A percentile compares a stretch with the other conserved stretches of the same genome.
These are phyloP conservation scores for Blastobotrys robertii DNA, from an alignment of 805 yeast species.

Conservation along the genomic window DNA sequence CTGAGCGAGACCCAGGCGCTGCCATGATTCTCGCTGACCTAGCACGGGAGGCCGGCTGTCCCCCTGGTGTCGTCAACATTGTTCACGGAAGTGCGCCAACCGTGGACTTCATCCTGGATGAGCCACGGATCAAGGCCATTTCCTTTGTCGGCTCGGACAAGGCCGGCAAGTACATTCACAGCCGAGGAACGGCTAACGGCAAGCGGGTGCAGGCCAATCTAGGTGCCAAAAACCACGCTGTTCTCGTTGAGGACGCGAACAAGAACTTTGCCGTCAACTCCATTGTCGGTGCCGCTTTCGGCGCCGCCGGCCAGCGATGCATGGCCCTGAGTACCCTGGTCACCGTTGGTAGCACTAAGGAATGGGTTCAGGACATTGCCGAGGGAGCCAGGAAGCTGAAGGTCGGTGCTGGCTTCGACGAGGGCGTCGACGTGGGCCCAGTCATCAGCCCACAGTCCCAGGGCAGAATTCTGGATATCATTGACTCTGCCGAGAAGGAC, in stretches of 20 bases:
- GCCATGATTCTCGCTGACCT: constrained; percentile 66
- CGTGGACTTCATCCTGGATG: constrained; percentile 59
- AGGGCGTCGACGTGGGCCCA: constrained; percentile 60
- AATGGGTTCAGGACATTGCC: constrained; percentile 54
- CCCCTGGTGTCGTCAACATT: constrained; percentile 61
- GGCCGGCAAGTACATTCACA: constrained; percentile 67
- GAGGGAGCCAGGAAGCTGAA: constrained; percentile 46
- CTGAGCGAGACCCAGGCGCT: constrained; percentile 77
- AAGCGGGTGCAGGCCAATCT: constrained; percentile 70
- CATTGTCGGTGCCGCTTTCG: constrained; percentile 66
- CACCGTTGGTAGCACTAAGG: constrained; percentile 56
- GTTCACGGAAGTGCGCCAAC: constrained; percentile 68
- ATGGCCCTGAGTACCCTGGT: constrained; percentile 69
- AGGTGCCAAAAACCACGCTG: constrained; percentile 73
- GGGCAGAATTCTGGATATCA: constrained; percentile 45
- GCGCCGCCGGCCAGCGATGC: constrained; percentile 81
- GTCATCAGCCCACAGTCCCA: constrained; percentile 54
- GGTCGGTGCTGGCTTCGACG: constrained; percentile 59
- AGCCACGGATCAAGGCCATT: constrained; percentile 65
- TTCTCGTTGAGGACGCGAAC: constrained; percentile 65
- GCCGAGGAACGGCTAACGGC: constrained; percentile 54
- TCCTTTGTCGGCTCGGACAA: constrained; percentile 74
- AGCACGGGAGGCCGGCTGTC: constrained; percentile 64
- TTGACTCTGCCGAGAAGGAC: constrained; percentile 45
- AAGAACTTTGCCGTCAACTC: constrained; percentile 53